Base-by-base conservation (phyloP, 2,329 filamentous ascomycete genomes). In the Phaeophleospora eucalypticola region DNA sequence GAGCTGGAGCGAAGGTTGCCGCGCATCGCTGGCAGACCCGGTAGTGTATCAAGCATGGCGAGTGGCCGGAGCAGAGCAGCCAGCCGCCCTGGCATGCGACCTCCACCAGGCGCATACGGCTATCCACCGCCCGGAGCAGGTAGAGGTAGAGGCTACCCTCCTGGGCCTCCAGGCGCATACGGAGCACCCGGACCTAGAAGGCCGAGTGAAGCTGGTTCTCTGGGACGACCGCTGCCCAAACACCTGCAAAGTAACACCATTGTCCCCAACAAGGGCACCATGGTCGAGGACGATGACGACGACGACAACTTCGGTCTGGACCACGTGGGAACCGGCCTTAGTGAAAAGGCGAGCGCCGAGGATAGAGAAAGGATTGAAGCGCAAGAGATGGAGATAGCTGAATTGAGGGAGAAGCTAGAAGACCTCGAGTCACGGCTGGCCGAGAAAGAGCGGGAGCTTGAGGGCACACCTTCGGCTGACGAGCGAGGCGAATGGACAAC, bases 181-280 rank as follows among this genome's bases (percentile, higher is more conserved):
- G 48, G 51, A 15, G 12, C 36, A 18, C 74, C 73, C 4, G 77
- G 77, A 38, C 37, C 50, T 10, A 52, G 62, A 45, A 55, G 58
- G 46, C 57, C 59, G 82, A 63, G 61, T 40, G 60, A 63, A 20
- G 46, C 53, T n/a, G 56, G 53, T 17, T 57, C 53, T 27, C 46
- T 82, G 54, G 84, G 85, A 35, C 79, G 87, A 37, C 90, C 90
- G 3, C 80, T 87, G 56, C 86, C 87, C 14, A 95, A 94, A 65
- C 89, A 89, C 32, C 89, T 95, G 56, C 90, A 95, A 65, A 91
- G 86, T 64, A 97, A 95, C 64, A 97, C 89, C 0, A 95, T 97
- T 60, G 86, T 97, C 24, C 93, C 93, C 0, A 97, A 96, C 65
- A 98, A 97, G 71, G 95, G 91, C 61, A 96, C 87, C 0, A 90